Evolutionary conservation across 2,329 filamentous ascomycete species (phyloP).

Genomic region (Botrytis galanthina): DNA sequence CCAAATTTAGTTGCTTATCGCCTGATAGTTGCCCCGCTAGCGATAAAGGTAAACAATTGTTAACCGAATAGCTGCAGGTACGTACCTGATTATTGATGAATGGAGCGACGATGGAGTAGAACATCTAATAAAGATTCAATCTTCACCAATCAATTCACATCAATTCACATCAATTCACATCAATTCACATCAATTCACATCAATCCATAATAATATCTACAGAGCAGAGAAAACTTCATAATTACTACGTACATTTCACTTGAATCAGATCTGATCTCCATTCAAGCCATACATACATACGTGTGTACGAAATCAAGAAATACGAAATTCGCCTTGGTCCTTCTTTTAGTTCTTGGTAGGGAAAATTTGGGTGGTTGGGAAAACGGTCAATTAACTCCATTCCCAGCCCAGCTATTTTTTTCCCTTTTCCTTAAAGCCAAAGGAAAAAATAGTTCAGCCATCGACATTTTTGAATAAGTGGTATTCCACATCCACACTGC

Average conservation of each 20-base stretch:
- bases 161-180: too few species aligned
- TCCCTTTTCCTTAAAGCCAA: background rate
- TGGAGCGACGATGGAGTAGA: background rate
- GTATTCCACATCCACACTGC: background rate
- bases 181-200: too few species aligned
- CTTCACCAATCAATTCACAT: background rate
- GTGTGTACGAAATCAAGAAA: background rate
- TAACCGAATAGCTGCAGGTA: slow-evolving; percentile 8
- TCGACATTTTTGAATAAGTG: slow-evolving; percentile 8
- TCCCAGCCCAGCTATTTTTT: slow-evolving; percentile 12
- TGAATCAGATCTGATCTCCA: slow-evolving; percentile 2
- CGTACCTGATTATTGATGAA: background rate
- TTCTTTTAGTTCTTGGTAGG: background rate
- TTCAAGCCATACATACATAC: background rate
- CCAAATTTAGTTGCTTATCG: slow-evolving; percentile 5
- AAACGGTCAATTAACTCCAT: slow-evolving; percentile 12
- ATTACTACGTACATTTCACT: background rate
- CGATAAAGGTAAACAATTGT: background rate
- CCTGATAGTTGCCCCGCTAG: slow-evolving; percentile 6
- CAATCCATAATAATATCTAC: background rate
- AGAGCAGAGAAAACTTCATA: background rate
- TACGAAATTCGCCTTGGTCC: background rate
- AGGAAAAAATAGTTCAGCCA: slow-evolving; percentile 3
- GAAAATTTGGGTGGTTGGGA: slow-evolving; percentile 15
- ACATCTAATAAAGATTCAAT: background rate